Conservation (phyloP, 345 rosid genomes). For the Linum usitatissimum region DNA sequence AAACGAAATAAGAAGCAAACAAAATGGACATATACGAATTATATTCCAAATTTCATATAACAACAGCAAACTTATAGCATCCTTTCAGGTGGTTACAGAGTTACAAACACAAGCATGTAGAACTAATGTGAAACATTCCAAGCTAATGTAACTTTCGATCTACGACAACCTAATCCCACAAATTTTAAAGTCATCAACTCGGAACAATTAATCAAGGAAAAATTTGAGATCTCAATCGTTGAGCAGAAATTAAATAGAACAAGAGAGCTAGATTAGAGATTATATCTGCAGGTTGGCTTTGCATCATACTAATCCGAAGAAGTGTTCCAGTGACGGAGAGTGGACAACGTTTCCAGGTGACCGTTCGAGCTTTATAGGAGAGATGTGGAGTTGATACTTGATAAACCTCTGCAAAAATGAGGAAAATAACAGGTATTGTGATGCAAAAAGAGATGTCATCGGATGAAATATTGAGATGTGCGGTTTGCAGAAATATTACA, state of each 20-base stretch:
- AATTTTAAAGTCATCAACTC: slow-evolving; percentile 20
- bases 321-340: slow-evolving; percentile 73
- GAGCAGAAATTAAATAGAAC: slow-evolving; percentile 3
- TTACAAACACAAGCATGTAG: background rate
- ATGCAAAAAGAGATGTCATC: background rate
- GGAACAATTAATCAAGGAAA: slow-evolving; percentile 2
- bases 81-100: background rate
- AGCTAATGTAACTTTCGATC: slow-evolving; percentile 2
- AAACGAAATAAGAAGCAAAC: too few species aligned
- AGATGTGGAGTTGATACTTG: slow-evolving; percentile 75
- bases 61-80: background rate
- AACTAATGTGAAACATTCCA: slow-evolving; percentile 8
- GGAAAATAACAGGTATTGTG: background rate
- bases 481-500: slow-evolving; percentile 30
- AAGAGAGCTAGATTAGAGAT: slow-evolving; percentile 5
- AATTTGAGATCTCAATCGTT: slow-evolving; percentile 3
- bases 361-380: slow-evolving; percentile 48
- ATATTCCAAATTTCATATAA: too few species aligned
- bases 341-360: slow-evolving; percentile 62
- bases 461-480: background rate
- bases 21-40: too few species aligned
- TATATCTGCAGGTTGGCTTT: slow-evolving; percentile 4
- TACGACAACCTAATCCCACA: slow-evolving; percentile 21
- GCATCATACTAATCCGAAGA: slow-evolving; percentile 58
- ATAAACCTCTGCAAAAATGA: slow-evolving; percentile 68